These are phyloP conservation scores for Podaxis rugospora DNA, from an alignment of 768 basidiomycete species.

Conservation along the genomic window DNA sequence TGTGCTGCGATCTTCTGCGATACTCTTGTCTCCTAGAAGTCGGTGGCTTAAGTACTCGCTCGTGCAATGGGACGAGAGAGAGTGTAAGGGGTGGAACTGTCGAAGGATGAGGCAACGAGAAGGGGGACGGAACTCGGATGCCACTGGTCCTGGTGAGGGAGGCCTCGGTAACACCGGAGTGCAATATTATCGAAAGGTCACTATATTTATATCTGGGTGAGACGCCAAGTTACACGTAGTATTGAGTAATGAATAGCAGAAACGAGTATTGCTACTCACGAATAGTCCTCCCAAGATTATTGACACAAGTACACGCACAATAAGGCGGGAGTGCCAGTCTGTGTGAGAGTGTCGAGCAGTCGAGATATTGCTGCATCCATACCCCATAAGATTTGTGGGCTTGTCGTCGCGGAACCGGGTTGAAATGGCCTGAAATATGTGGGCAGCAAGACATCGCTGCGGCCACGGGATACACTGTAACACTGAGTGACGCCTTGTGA, in stretches of 20 bases:
- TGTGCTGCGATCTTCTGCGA: background rate
- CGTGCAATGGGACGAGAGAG: background rate
- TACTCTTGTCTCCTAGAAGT: background rate
- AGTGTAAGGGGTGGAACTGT: background rate
- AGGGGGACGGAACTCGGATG: background rate
- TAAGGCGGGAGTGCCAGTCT: background rate
- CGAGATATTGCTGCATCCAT: background rate
- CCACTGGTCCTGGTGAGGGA: background rate
- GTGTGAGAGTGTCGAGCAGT: background rate
- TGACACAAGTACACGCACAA: background rate
- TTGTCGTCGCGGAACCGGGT: background rate
- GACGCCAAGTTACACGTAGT: background rate
- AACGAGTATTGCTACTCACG: background rate
- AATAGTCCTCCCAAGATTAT: background rate
- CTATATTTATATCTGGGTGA: slow-evolving; percentile 5
- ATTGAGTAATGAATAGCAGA: background rate
- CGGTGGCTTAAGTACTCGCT: background rate
- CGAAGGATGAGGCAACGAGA: background rate
- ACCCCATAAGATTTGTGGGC: background rate
- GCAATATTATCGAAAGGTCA: background rate
- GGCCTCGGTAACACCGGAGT: background rate
- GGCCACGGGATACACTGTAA: background rate
- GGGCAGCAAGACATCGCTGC: background rate
- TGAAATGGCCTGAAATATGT: background rate
- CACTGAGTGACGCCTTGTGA: background rate